phyloP scores from a whole-genome alignment of 78 protist species.

The Cavenderia fasciculata region DNA sequence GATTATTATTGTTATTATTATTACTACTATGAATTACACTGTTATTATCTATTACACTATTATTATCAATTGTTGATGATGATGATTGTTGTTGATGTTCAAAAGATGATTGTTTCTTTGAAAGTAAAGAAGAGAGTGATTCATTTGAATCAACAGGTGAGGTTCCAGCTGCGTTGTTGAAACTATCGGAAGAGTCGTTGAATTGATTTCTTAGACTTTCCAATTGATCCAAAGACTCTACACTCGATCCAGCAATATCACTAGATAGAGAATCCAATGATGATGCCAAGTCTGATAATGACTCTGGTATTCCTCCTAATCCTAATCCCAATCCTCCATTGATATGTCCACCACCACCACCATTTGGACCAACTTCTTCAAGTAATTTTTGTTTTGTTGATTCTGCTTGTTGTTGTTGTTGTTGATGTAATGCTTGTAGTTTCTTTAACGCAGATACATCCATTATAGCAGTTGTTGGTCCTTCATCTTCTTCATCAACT shows the following conservation, averaged over 20 bases:
- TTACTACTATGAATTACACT: neutral
- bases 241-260: neutral
- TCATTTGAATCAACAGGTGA: too few relatives aligned
- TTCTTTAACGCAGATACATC: too few relatives aligned
- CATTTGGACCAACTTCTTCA: conserved; percentile 28
- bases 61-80: neutral
- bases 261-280: conserved; percentile 4
- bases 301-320: too few relatives aligned
- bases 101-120: too few relatives aligned
- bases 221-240: too few relatives aligned
- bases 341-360: neutral
- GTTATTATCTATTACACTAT: neutral
- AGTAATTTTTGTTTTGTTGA: neutral
- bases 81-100: neutral
- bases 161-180: too few relatives aligned
- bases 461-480: too few relatives aligned
- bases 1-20: neutral
- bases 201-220: too few relatives aligned
- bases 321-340: neutral
- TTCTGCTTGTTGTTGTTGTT: neutral
- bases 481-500: too few relatives aligned
- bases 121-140: too few relatives aligned
- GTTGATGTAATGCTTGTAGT: neutral
- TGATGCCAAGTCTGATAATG: neutral
- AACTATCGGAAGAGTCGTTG: too few relatives aligned